Evolutionary conservation across 2,329 filamentous ascomycete genomes (phyloP).

Genomic region (Paraphaeosphaeria minitans): DNA sequence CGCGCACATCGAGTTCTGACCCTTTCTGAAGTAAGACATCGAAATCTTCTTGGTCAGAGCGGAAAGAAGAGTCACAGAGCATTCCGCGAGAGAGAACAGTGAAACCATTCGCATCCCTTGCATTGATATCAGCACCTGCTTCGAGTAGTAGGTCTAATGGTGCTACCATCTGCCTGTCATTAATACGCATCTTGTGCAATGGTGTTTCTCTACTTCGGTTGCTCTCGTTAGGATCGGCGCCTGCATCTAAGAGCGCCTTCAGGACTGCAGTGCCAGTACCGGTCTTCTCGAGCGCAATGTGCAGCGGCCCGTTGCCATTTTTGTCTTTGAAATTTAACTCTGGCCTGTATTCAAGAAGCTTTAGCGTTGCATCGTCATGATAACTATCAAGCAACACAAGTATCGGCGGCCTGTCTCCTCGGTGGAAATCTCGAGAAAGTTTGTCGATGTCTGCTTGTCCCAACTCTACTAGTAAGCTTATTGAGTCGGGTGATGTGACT

Average conservation of each 20-base stretch:
- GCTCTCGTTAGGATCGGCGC: constrained; percentile 14
- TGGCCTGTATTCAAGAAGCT: constrained; percentile 14
- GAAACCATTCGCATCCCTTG: constrained; percentile 14
- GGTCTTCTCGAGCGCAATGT: neutral
- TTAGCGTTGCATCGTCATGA: neutral
- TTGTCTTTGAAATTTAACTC: constrained; percentile 11
- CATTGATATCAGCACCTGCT: constrained; percentile 31
- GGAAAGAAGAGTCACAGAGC: neutral
- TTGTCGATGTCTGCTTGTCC: constrained; percentile 13
- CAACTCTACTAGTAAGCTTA: constrained; percentile 11
- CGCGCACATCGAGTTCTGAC: constrained; percentile 8
- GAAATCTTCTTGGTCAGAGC: neutral
- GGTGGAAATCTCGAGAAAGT: neutral
- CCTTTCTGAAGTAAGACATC: constrained; percentile 10
- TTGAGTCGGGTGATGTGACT: neutral
- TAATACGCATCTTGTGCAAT: constrained; percentile 6
- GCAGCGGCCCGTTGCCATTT: constrained; percentile 12
- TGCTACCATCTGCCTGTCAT: constrained; percentile 5
- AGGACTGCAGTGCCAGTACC: neutral
- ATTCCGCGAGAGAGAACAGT: constrained; percentile 6
- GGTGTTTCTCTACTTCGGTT: constrained; percentile 8
- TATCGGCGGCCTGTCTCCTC: constrained; percentile 8
- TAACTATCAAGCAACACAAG: neutral
- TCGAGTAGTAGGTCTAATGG: constrained; percentile 26
- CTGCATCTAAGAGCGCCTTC: constrained; percentile 7